Conservation (phyloP, 2,329 filamentous ascomycete genomes). For the Alternaria longipes region DNA sequence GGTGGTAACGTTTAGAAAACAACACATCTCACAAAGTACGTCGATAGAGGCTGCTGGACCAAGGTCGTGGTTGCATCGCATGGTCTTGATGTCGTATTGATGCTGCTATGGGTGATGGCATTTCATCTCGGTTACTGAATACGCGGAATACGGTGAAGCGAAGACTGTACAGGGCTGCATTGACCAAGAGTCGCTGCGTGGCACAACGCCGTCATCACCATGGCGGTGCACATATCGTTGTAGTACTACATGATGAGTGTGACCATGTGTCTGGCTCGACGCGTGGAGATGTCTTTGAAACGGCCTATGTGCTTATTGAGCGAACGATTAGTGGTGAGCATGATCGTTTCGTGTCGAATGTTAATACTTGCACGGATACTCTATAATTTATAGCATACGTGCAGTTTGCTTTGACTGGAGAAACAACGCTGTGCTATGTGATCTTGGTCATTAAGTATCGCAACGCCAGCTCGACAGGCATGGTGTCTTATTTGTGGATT, state of each 20-base stretch:
- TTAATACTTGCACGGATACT: not conserved
- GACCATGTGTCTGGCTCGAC: not conserved
- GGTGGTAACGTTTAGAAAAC: not conserved
- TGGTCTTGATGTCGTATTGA: not conserved
- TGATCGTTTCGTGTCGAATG: not conserved
- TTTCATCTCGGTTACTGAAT: not conserved
- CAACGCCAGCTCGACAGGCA: not conserved
- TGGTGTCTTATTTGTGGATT: not conserved
- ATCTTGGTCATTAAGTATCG: not conserved
- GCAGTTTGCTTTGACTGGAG: not conserved
- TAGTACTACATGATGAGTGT: not conserved
- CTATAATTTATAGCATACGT: not conserved
- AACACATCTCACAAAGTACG: not conserved
- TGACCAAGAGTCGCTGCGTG: not conserved
- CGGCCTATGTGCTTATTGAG: not conserved
- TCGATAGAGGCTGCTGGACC: not conserved
- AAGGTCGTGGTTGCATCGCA: not conserved
- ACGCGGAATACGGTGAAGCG: not conserved
- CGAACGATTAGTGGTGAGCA: not conserved
- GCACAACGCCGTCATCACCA: not conserved
- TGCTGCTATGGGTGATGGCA: not conserved
- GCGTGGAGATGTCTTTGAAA: not conserved
- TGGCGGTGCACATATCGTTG: not conserved
- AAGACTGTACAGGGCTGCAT: not conserved
- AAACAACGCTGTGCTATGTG: not conserved